Percentiles rank a stretch among this genome's conserved stretches.
phyloP scores from a whole-genome alignment of 2,329 filamentous ascomycete species.

The Knoxdaviesia capensis region DNA sequence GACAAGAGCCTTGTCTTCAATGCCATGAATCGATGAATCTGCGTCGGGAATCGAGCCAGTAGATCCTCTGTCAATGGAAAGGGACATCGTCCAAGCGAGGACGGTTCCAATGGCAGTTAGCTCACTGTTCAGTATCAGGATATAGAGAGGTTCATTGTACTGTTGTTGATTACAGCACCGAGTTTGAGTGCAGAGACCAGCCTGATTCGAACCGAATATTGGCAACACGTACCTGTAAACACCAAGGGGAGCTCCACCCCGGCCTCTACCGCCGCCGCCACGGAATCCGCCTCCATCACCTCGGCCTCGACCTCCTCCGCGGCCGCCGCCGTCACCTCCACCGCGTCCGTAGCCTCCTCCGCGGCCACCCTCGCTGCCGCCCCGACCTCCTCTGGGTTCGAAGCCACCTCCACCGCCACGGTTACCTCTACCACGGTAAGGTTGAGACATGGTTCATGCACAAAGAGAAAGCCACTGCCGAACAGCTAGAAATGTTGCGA shows the following conservation, averaged over 20 bases:
- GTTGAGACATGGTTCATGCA: conserved; percentile 1
- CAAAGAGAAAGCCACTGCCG: too few species aligned
- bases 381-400: conserved; percentile 5
- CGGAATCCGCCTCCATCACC: conserved; percentile 7
- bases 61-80: conserved; percentile 6
- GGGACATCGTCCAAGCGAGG: conserved; percentile 8
- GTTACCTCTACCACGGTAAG: conserved; percentile 6
- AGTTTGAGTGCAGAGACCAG: not conserved
- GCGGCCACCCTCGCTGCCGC: conserved; percentile 2
- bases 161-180: not conserved
- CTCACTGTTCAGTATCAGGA: not conserved
- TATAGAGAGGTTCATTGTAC: not conserved
- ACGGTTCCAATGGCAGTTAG: conserved; percentile 1
- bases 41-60: conserved; percentile 6
- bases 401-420: conserved; percentile 4
- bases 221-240: conserved; percentile 7
- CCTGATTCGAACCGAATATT: conserved; percentile 2
- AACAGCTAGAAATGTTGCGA: too few species aligned
- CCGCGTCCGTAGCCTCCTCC: conserved; percentile 8
- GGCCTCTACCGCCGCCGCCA: conserved; percentile 5
- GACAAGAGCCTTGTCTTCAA: conserved; percentile 20
- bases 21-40: conserved; percentile 11
- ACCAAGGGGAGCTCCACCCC: conserved; percentile 8
- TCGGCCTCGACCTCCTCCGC: conserved; percentile 6
- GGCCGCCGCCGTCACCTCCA: conserved; percentile 7